Conservation (phyloP, 2,329 filamentous ascomycete species). For the Xylaria sp. region DNA sequence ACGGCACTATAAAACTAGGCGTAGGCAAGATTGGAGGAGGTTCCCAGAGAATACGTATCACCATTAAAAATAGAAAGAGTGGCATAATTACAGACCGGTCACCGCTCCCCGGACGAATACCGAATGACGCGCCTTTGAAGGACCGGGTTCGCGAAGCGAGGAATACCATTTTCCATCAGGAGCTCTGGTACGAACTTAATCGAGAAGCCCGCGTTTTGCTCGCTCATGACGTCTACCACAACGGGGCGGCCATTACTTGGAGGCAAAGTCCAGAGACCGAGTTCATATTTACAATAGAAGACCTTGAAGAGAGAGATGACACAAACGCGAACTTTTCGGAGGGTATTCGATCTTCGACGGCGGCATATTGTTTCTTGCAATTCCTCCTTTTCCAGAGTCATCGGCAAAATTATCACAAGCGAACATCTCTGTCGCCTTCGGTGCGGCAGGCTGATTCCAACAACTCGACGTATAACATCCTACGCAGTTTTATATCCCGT, state of each 20-base stretch:
- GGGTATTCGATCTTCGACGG: conserved; percentile 69
- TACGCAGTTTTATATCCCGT: conserved; percentile 63
- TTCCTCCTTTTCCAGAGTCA: conserved; percentile 84
- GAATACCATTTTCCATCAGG: conserved; percentile 83
- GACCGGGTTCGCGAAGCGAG: conserved; percentile 77
- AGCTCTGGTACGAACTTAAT: conserved; percentile 89
- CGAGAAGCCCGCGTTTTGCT: conserved; percentile 80
- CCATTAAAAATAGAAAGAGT: conserved; percentile 67
- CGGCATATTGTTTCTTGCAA: conserved; percentile 72
- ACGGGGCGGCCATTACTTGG: conserved; percentile 67
- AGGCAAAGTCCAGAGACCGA: conserved; percentile 63
- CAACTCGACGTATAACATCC: conserved; percentile 58
- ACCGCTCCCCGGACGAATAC: conserved; percentile 60
- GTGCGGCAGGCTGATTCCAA: conserved; percentile 51
- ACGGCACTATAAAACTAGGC: conserved; percentile 81
- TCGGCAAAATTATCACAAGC: conserved; percentile 74
- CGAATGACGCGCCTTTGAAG: conserved; percentile 69
- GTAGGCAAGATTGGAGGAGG: conserved; percentile 61
- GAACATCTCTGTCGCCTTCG: conserved; percentile 65
- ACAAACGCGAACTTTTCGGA: conserved; percentile 49
- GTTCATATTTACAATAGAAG: conserved; percentile 74
- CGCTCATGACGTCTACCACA: conserved; percentile 74
- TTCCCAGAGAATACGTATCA: conserved; percentile 73
- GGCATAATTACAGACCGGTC: conserved; percentile 68
- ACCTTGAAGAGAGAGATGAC: conserved; percentile 60